A percentile compares a stretch with the other conserved stretches of the same genome.
These are phyloP conservation scores for Pyrus hybrid DNA, from an alignment of 331 rosid genomes.

Conservation along the genomic window DNA sequence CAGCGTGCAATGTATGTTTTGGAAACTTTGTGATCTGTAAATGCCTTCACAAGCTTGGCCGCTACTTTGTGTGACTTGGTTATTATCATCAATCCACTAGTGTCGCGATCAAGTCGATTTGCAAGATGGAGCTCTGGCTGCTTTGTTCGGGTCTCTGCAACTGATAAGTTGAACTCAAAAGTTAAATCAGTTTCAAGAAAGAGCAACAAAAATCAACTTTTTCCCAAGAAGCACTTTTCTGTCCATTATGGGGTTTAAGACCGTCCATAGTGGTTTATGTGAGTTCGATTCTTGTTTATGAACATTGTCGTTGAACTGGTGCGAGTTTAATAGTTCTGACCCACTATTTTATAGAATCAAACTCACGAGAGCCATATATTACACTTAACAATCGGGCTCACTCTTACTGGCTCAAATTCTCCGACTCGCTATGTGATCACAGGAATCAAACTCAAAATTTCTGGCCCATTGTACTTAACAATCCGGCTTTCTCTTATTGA, in stretches of 20 bases:
- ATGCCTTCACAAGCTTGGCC: conserved; percentile 74
- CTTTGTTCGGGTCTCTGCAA: conserved; percentile 27
- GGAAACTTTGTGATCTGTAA: conserved; percentile 57
- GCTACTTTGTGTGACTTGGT: conserved; percentile 89
- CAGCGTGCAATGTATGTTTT: conserved; percentile 80
- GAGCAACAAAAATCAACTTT: background rate
- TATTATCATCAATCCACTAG: conserved; percentile 67
- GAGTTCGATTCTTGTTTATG: no score
- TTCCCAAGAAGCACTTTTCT: background rate
- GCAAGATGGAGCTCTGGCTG: conserved; percentile 72
- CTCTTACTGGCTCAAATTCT: no score
- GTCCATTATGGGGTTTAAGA: background rate
- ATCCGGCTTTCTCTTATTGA: no score
- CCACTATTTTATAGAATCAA: no score
- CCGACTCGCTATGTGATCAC: no score
- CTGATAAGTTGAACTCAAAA: background rate
- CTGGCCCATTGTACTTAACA: no score
- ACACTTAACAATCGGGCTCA: no score
- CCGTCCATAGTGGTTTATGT: no score
- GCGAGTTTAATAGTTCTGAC: no score
- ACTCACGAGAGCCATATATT: no score
- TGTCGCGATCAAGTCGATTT: conserved; percentile 82
- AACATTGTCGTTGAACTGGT: no score
- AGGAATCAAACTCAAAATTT: no score
- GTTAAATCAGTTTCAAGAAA: background rate